Evolutionary conservation across 176 grass and related monocot species (phyloP).

Genomic region (Melocanna baccifera): DNA sequence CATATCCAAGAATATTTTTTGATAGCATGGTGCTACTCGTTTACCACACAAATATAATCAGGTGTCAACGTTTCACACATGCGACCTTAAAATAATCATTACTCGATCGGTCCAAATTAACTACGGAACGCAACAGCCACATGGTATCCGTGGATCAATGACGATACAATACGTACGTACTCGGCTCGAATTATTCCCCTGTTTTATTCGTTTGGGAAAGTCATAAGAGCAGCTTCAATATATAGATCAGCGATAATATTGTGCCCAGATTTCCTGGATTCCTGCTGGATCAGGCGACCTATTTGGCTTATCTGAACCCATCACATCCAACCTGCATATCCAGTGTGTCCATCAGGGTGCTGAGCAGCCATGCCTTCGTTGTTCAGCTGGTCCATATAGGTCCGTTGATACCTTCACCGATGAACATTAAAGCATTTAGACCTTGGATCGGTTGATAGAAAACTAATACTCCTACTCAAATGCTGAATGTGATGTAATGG

Average conservation of each 20-base stretch:
- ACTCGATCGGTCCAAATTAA: neutral
- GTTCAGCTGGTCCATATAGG: constrained; percentile 40
- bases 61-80: neutral
- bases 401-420: constrained; percentile 21
- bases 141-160: no score
- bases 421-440: neutral
- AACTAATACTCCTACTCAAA: neutral
- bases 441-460: neutral
- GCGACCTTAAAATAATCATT: neutral
- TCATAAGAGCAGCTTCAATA: neutral
- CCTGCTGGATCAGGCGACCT: neutral
- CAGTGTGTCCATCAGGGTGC: neutral
- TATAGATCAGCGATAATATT: neutral
- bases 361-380: constrained; percentile 24
- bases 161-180: neutral
- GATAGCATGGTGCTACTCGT: no score
- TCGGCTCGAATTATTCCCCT: neutral
- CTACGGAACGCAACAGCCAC: no score
- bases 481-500: neutral
- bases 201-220: neutral
- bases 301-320: neutral
- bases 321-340: constrained; percentile 43
- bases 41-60: neutral
- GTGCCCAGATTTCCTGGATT: neutral
- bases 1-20: no score